A percentile compares a stretch with the other conserved stretches of the same genome.
phyloP scores from a whole-genome alignment of 2,329 filamentous ascomycete genomes.

The Helotiales sp. region DNA sequence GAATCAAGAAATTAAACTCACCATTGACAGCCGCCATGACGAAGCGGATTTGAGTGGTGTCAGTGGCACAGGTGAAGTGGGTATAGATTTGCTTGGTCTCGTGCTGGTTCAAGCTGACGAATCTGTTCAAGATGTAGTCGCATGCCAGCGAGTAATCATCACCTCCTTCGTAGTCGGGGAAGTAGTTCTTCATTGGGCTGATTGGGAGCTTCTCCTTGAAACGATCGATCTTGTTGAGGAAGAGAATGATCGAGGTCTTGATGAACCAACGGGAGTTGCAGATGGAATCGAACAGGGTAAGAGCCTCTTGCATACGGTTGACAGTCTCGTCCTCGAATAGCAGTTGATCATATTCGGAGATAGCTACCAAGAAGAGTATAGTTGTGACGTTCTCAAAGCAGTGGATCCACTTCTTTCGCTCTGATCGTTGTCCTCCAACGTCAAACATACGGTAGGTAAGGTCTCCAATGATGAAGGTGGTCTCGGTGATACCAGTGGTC shows the following conservation, averaged over 20 bases:
- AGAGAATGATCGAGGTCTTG: constrained; percentile 86
- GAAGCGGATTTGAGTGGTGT: constrained; percentile 98
- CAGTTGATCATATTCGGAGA: constrained; percentile 96
- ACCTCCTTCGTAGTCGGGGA: constrained; percentile 91
- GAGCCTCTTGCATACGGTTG: constrained; percentile 90
- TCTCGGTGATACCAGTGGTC: constrained; percentile 96
- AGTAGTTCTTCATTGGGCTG: constrained; percentile 87
- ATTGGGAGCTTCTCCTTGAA: constrained; percentile 85
- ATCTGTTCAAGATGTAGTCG: constrained; percentile 98
- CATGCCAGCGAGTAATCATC: constrained; percentile 95
- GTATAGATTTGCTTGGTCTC: constrained; percentile 99
- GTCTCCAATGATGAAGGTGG: constrained; percentile 88
- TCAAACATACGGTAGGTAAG: constrained; percentile 95
- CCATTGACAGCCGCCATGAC: constrained; percentile 99
- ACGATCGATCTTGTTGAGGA: constrained; percentile 88
- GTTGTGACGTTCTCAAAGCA: constrained; percentile 84
- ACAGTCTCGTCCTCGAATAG: constrained; percentile 96
- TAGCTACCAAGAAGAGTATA: constrained; percentile 90
- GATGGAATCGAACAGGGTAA: constrained; percentile 86
- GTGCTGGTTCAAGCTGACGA: constrained; percentile 97
- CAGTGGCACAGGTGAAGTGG: constrained; percentile 98
- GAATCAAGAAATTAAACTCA: constrained; percentile 49
- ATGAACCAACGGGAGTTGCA: constrained; percentile 91
- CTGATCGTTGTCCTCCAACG: constrained; percentile 74
- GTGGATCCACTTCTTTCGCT: constrained; percentile 81